Evolutionary conservation across 192 early-diverging fungal genomes (phyloP), one percentile per base, ranked within the genome.

Genomic region (Jimgerdemannia flammicorona): DNA sequence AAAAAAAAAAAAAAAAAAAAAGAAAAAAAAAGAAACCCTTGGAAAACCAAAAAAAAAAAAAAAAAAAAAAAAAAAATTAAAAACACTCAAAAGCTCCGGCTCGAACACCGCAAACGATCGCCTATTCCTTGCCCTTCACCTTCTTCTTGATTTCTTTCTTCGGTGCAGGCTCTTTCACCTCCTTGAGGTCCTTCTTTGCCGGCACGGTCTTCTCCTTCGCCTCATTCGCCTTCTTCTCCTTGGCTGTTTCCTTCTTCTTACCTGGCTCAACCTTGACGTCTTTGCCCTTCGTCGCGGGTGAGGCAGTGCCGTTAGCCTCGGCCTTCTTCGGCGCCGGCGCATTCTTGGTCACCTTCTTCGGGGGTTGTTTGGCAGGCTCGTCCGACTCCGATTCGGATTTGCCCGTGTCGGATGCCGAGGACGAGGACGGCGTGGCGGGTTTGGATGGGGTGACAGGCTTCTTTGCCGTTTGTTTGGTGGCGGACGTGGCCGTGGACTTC

Each of bases 191-290:
- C 67, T 68, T 68, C 29, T 18, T 9, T 18, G 7, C 74, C 43
- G 44, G 63, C 43, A 19, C 63, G 65, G 19, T 64, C 64, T 54
- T 73, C 59, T 67, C 19, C 67, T 75, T 67, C 7, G 29, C 74
- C 59, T 43, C 66, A 19, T 20, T 42, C 40, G 67, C 66, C 67
- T 68, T 68, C 29, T 68, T 68, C 1, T 41, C 29, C 19, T 68
- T 7, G 29, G 19, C 40, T 4, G 19, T 68, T 68, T 75, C 67
- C 19, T 20, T 41, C 72, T 73, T 73, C 72, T 44, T 65, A 10
- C 29, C 29, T 29, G 7, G 41, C 67, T 66, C 59, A 20, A 41
- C 42, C 39, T 75, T 69, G 9, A 54, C 64, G 8, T 73, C 72
- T 64, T 59, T 59, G 49, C 49, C 14, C 14, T 59, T 59, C 14